These are phyloP conservation scores for Colletotrichum ledebouriae DNA, from an alignment of 2,329 filamentous ascomycete species.

Conservation along the genomic window DNA sequence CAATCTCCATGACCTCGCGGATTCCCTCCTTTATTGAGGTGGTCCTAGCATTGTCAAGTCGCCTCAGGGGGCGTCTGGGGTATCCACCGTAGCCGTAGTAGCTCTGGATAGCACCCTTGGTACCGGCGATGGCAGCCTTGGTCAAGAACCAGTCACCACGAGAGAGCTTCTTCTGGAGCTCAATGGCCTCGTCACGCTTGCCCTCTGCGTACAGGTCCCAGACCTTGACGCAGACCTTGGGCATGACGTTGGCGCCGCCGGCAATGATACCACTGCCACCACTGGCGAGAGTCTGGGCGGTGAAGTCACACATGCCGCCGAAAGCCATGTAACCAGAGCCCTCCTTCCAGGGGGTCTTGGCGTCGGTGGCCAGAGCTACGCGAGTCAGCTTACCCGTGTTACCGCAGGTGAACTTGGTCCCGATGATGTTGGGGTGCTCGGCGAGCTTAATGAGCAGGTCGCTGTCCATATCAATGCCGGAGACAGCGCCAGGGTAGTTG, in stretches of 20 bases:
- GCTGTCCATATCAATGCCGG: conserved; percentile 90
- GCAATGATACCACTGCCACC: conserved; percentile 89
- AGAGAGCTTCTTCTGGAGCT: conserved; percentile 81
- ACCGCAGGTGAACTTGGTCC: conserved; percentile 92
- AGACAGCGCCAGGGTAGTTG: conserved; percentile 91
- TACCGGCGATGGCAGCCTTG: conserved; percentile 86
- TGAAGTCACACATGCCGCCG: conserved; percentile 90
- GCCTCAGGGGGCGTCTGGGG: conserved; percentile 79
- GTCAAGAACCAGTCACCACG: conserved; percentile 87
- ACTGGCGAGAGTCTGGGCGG: conserved; percentile 82
- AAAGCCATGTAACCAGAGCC: conserved; percentile 85
- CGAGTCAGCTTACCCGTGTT: conserved; percentile 91
- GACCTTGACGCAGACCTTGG: conserved; percentile 82
- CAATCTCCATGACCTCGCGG: conserved; percentile 75
- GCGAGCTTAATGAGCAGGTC: conserved; percentile 86
- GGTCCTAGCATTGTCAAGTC: conserved; percentile 69
- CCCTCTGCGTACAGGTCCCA: conserved; percentile 83
- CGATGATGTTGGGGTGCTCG: conserved; percentile 85
- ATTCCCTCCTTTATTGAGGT: conserved; percentile 68
- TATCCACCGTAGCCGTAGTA: conserved; percentile 87
- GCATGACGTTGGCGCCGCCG: conserved; percentile 87
- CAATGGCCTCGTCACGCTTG: conserved; percentile 80
- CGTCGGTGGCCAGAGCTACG: conserved; percentile 79
- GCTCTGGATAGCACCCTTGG: conserved; percentile 83
- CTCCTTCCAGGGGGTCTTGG: conserved; percentile 72